phyloP scores from a whole-genome alignment of 78 protist genomes.

The Dictyostelium purpureum region DNA sequence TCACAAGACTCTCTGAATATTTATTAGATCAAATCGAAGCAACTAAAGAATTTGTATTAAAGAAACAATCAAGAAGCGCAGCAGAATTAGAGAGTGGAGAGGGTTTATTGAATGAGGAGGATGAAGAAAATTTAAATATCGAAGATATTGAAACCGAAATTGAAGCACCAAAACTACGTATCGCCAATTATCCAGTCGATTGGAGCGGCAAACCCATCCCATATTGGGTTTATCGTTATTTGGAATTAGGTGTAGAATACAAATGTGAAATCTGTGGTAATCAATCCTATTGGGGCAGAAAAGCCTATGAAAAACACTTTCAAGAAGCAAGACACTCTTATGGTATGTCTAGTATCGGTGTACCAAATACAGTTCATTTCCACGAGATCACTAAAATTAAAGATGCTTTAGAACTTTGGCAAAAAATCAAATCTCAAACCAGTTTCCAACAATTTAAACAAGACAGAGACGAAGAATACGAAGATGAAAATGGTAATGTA shows the following conservation, averaged over 20 bases:
- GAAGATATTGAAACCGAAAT: constrained; percentile 83
- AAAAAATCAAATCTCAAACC: constrained; percentile 70
- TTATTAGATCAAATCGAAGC: constrained; percentile 59
- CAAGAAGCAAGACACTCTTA: constrained; percentile 93
- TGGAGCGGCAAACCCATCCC: constrained; percentile 99
- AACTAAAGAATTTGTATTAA: constrained; percentile 64
- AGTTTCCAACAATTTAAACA: constrained; percentile 50
- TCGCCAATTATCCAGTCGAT: constrained; percentile 95
- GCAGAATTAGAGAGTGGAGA: constrained; percentile 24
- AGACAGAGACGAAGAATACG: constrained; percentile 96
- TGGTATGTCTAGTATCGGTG: constrained; percentile 94
- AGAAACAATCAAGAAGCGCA: constrained; percentile 79
- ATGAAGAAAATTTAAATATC: constrained; percentile 80
- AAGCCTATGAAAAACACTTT: constrained; percentile 94
- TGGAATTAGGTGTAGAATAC: constrained; percentile 94
- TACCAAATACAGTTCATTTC: constrained; percentile 93
- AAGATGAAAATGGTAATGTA: constrained; percentile 95
- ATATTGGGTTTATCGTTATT: constrained; percentile 96
- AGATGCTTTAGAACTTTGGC: constrained; percentile 89
- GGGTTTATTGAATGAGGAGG: constrained; percentile 68
- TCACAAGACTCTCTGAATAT: constrained; percentile 24
- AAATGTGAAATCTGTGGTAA: constrained; percentile 98
- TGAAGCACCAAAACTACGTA: constrained; percentile 44
- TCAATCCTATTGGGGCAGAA: constrained; percentile 92
- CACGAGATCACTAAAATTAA: constrained; percentile 91